Percentiles rank a stretch among this genome's conserved stretches.
phyloP scores from a whole-genome alignment of 805 yeast species.

The Candida ovalis region DNA sequence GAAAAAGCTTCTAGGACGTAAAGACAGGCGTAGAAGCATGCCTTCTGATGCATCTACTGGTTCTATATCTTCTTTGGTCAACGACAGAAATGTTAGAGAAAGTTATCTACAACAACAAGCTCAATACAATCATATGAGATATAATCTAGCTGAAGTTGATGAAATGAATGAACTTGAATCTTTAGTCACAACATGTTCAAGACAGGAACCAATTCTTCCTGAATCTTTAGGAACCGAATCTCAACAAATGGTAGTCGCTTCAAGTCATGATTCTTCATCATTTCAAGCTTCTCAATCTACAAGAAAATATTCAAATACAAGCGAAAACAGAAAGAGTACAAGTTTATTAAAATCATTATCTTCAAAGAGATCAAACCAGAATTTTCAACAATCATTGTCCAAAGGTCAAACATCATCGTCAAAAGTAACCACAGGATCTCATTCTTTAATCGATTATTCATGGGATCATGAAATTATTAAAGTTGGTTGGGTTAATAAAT shows the following conservation, averaged over 20 bases:
- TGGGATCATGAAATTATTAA: constrained; percentile 40
- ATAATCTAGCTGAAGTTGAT: constrained; percentile 7
- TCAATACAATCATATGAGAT: not conserved
- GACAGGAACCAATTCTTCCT: not conserved
- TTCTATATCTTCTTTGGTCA: constrained; percentile 4
- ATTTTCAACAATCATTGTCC: constrained; percentile 9
- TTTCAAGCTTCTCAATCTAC: not conserved
- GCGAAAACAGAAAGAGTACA: constrained; percentile 7
- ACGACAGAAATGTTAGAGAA: constrained; percentile 1
- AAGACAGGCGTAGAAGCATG: constrained; percentile 24
- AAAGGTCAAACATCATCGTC: constrained; percentile 1
- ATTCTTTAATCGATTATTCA: constrained; percentile 25
- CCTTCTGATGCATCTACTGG: constrained; percentile 5
- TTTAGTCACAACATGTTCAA: not conserved
- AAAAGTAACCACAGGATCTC: not conserved
- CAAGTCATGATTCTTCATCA: not conserved
- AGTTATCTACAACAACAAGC: not conserved
- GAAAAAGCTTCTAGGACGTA: constrained; percentile 33
- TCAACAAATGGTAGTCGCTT: constrained; percentile 1
- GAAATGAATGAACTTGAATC: constrained; percentile 6
- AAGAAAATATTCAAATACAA: not conserved
- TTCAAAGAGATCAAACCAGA: constrained; percentile 11
- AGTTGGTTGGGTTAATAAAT: constrained; percentile 59
- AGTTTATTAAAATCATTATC: constrained; percentile 17
- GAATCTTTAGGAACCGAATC: constrained; percentile 1